Conservation (phyloP, 1,139 yeast genomes). For the Suhomyces ambrosiae region DNA sequence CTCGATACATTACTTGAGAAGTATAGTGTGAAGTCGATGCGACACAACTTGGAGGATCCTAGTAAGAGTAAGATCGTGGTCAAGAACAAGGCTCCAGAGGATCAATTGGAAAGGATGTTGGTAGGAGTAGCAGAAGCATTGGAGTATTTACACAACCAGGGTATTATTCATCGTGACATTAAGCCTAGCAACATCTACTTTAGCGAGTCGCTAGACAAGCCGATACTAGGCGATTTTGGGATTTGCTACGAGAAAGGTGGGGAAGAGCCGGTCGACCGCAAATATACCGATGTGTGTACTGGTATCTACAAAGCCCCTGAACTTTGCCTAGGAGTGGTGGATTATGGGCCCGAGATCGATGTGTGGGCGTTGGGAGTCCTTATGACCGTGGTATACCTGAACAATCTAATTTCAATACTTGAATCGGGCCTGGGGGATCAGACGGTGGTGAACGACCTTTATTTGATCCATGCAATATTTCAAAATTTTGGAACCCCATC, state of each 20-base stretch:
- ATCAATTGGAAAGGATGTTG: slow-evolving; percentile 5
- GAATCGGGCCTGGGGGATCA: slow-evolving; percentile 31
- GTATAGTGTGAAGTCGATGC: slow-evolving; percentile 20
- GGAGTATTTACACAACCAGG: slow-evolving; percentile 51
- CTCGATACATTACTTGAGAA: slow-evolving; percentile 28
- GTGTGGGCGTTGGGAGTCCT: slow-evolving; percentile 81
- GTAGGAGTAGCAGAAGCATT: slow-evolving; percentile 52
- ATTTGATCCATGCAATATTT: slow-evolving; percentile 64
- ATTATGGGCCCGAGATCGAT: slow-evolving; percentile 67
- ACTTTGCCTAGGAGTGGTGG: slow-evolving; percentile 64
- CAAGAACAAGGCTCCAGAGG: slow-evolving; percentile 11
- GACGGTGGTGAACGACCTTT: slow-evolving; percentile 58
- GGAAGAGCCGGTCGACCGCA: slow-evolving; percentile 48
- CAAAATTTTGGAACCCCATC: slow-evolving; percentile 69
- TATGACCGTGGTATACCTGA: slow-evolving; percentile 59
- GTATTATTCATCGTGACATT: slow-evolving; percentile 85
- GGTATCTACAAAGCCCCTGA: slow-evolving; percentile 86
- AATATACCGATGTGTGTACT: slow-evolving; percentile 74
- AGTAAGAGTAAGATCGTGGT: slow-evolving; percentile 15
- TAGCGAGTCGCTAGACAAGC: slow-evolving; percentile 32
- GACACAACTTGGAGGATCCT: slow-evolving; percentile 26
- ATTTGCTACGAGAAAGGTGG: slow-evolving; percentile 54
- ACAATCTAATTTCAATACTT: slow-evolving; percentile 45
- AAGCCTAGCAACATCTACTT: slow-evolving; percentile 80
- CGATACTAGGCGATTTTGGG: slow-evolving; percentile 77